Conservation (phyloP, 2,329 filamentous ascomycete genomes). For the Furcasterigmium furcatum region DNA sequence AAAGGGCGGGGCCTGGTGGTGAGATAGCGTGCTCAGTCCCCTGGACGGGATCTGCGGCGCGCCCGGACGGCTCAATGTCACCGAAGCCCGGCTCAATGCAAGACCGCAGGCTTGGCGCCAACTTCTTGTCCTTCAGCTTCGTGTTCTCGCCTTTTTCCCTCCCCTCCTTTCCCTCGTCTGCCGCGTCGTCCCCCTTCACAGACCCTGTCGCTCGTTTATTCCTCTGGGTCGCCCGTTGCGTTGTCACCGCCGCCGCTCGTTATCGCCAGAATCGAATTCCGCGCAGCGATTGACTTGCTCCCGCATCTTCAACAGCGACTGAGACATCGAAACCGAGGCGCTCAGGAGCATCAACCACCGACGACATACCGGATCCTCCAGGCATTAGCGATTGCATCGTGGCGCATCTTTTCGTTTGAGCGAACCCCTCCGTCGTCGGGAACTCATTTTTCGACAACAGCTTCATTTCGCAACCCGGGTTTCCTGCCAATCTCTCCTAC, state of each 20-base stretch:
- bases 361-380: background rate
- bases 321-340: background rate
- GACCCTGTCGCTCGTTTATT: constrained; percentile 4
- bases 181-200: background rate
- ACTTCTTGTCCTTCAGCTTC: constrained; percentile 3
- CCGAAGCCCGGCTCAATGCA: background rate
- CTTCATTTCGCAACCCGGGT: too few relatives aligned
- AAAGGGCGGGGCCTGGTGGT: too few relatives aligned
- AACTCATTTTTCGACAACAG: too few relatives aligned
- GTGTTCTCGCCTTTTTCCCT: constrained; percentile 2
- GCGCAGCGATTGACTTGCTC: background rate
- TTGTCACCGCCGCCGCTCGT: too few relatives aligned
- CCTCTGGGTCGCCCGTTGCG: too few relatives aligned
- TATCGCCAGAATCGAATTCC: background rate
- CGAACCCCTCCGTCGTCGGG: too few relatives aligned
- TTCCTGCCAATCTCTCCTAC: background rate
- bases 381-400: background rate
- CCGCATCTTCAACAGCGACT: background rate
- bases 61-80: background rate
- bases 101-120: background rate
- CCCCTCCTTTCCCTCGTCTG: too few relatives aligned
- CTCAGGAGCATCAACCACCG: background rate
- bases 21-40: too few relatives aligned
- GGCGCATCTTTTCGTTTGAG: background rate
- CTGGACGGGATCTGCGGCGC: background rate